Conservation (phyloP, 2,329 filamentous ascomycete species). For the Venturiaceae sp. region DNA sequence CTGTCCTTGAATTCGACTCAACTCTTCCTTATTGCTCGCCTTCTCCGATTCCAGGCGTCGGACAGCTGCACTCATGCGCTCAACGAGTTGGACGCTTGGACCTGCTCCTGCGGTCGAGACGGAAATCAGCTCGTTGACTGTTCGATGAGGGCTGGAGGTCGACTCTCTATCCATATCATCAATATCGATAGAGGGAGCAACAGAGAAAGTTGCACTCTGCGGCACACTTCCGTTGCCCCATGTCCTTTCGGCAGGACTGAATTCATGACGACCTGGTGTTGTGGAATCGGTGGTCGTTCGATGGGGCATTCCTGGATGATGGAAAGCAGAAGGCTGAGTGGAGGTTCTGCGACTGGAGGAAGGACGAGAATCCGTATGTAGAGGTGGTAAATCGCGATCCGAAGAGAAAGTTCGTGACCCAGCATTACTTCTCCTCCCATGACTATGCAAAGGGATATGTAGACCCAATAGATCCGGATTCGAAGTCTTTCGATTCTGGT, state of each 20-base stretch:
- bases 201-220: slow-evolving; percentile 17
- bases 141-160: slow-evolving; percentile 54
- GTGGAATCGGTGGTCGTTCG: slow-evolving; percentile 1
- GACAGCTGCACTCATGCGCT: slow-evolving; percentile 90
- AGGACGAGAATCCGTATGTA: slow-evolving; percentile 10
- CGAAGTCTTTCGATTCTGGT: slow-evolving; percentile 28
- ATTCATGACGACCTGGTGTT: slow-evolving; percentile 17
- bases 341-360: slow-evolving; percentile 21
- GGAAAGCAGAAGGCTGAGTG: slow-evolving; percentile 11
- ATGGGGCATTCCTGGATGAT: slow-evolving; percentile 12
- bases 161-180: slow-evolving; percentile 31
- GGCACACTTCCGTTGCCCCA: slow-evolving; percentile 19
- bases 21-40: slow-evolving; percentile 77
- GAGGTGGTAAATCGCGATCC: slow-evolving; percentile 8
- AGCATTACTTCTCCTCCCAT: slow-evolving; percentile 14
- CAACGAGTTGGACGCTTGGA: slow-evolving; percentile 88
- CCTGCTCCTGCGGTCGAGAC: slow-evolving; percentile 85
- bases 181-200: slow-evolving; percentile 37
- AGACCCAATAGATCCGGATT: slow-evolving; percentile 21
- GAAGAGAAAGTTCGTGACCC: slow-evolving; percentile 14
- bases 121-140: slow-evolving; percentile 66
- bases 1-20: slow-evolving; percentile 69
- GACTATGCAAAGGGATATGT: slow-evolving; percentile 18
- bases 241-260: slow-evolving; percentile 14
- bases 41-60: slow-evolving; percentile 87